Conservation (phyloP, 2,329 filamentous ascomycete species). For the Penicillium sp. region DNA sequence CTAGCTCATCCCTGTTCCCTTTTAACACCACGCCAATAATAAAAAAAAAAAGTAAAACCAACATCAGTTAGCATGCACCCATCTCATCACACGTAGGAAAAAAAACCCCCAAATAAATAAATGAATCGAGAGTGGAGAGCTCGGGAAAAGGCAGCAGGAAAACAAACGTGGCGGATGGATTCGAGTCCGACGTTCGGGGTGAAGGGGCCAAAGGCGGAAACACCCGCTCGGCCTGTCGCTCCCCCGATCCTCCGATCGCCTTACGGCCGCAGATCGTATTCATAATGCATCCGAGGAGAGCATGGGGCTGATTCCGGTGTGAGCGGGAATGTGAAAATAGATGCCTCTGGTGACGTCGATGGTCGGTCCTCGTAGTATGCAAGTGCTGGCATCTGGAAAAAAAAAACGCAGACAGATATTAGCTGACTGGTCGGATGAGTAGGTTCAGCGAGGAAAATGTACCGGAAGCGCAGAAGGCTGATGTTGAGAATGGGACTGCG, state of each 20-base stretch:
- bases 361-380: constrained; percentile 40
- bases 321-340: constrained; percentile 39
- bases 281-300: constrained; percentile 37
- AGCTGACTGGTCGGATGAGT: constrained; percentile 29
- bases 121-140: not conserved
- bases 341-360: constrained; percentile 43
- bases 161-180: not conserved
- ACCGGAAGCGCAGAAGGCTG: constrained; percentile 38
- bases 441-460: constrained; percentile 40
- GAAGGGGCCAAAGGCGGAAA: constrained; percentile 4
- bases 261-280: constrained; percentile 23
- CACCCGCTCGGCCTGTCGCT: constrained; percentile 2
- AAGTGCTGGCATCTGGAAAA: constrained; percentile 25
- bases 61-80: constrained; percentile 12
- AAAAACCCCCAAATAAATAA: not conserved
- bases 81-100: constrained; percentile 9
- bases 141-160: not conserved
- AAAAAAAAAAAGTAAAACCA: not conserved
- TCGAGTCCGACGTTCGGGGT: not conserved
- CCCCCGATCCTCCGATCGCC: not conserved
- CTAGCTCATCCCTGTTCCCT: constrained; percentile 2
- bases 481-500: constrained; percentile 35
- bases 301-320: constrained; percentile 44
- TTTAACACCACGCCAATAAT: constrained; percentile 10
- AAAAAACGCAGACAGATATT: constrained; percentile 17